These are phyloP conservation scores for Saprolegnia diclina DNA, from an alignment of 352 stramenopile species.

Conservation along the genomic window DNA sequence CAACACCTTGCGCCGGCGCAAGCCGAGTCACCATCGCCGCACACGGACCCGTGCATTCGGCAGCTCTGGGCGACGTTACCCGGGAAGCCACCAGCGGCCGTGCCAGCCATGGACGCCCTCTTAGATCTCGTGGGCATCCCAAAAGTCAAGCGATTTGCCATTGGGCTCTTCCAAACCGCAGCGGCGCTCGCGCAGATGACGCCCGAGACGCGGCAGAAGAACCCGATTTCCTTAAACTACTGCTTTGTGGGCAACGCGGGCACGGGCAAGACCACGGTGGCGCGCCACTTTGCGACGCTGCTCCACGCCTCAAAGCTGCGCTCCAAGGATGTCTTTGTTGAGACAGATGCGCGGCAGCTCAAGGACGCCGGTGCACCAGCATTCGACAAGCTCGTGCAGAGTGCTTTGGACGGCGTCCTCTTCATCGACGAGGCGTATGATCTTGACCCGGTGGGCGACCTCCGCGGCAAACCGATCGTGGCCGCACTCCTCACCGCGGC, in stretches of 20 bases:
- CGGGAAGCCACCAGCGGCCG: slow-evolving; percentile 21
- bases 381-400: slow-evolving; percentile 71
- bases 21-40: neutral
- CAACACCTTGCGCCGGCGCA: slow-evolving; percentile 17
- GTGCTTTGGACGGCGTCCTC: slow-evolving; percentile 72
- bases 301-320: slow-evolving; percentile 68
- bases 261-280: slow-evolving; percentile 77
- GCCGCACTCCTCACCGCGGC: slow-evolving; percentile 82
- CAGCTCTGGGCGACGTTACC: slow-evolving; percentile 43
- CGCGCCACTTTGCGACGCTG: slow-evolving; percentile 74
- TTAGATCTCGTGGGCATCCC: slow-evolving; percentile 75
- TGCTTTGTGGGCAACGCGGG: slow-evolving; percentile 71
- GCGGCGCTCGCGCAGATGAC: slow-evolving; percentile 56
- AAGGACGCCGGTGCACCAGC: slow-evolving; percentile 63
- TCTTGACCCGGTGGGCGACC: slow-evolving; percentile 70
- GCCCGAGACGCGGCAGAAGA: slow-evolving; percentile 56
- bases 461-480: slow-evolving; percentile 79
- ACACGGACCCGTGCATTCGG: slow-evolving; percentile 20
- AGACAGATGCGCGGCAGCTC: slow-evolving; percentile 54
- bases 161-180: slow-evolving; percentile 70
- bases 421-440: slow-evolving; percentile 94
- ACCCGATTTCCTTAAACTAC: slow-evolving; percentile 59
- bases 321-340: slow-evolving; percentile 31
- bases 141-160: slow-evolving; percentile 69
- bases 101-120: slow-evolving; percentile 76